Base-by-base conservation (phyloP, 805 yeast species). In the Candida endomychidarum region DNA sequence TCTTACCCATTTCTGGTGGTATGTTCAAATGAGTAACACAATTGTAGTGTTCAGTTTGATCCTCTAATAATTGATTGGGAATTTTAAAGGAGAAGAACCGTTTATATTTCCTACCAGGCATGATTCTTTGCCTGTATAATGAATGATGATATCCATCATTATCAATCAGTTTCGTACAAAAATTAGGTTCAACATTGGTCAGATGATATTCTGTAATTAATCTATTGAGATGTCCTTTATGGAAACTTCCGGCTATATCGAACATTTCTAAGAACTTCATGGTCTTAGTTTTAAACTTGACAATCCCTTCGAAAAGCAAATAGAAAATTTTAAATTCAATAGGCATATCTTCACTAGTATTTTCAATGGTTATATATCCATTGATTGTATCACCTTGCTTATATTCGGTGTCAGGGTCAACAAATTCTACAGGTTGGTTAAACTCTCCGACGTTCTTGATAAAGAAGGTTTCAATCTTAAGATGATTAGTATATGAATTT, bases 341-440 rank as follows among this genome's bases (percentile, higher is more conserved):
- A 0, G 68, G 61, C 24, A 17, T 8, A 12, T 58, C 47, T 1
- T 53, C 38, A 2, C 75, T 57, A 5, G 49, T 60, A 49, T 78
- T 79, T 37, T 63, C 60, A 15, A 78, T 61, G 0, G 56, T 47
- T 6, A 74, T 60, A 49, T 72, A 77, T 0, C 91, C 91, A 51
- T 77, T 72, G 10, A 83, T 65, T 15, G 68, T 67, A 52, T 83
- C 89, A n/a, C 87, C 87, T 9, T 82, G 80, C 14, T 76, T 76
- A 52, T 75, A 83, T 54, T 80, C 86, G 17, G 53, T 41, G 41
- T 59, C 56, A 6, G 62, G 59, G 38, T 65, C 63, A 5, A 67
- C 57, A 18, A 48, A 43, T 22, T 49, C 56, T 4, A 67, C 67
- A 1, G 26, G 39, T 37, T 50, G 46, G 5, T 64, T 64, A 2